Evolutionary conservation across 371 early-diverging fungal genomes (phyloP), one percentile per base, ranked within the genome.

Genomic region (Mucor plumbeus): DNA sequence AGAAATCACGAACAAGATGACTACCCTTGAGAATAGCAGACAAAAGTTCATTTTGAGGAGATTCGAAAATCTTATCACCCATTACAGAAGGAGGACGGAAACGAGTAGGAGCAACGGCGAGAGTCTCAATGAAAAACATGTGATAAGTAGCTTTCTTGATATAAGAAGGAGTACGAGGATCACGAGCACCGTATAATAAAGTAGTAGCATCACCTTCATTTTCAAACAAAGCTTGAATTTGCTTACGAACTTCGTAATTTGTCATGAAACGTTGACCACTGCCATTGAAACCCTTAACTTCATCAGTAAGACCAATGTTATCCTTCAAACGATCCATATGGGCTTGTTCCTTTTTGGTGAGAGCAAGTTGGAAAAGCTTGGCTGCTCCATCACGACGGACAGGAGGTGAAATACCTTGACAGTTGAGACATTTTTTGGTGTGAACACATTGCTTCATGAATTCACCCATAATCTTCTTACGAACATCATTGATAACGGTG

Each of bases 21-120:
- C 90, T 90, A n/a, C 89, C 80, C 66, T 92, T 93, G 59, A 99
- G 83, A 67, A 99, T 94, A 56, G 86, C 86, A 61, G 90, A 87
- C 61, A 99, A 81, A 39, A 91, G 87, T 62, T 87, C 87, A 86
- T 98, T 99, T 76, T 97, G 98, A 15, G 96, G 91, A 77, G 97
- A 93, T 76, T 99, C 99, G 77, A 92, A 94, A n/a, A 90, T 70
- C 74, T 91, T 87, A 63, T 95, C 99, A 64, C 90, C 91, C 89
- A 97, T 88, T 60, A 92, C 86, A 8, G 92, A 91, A 19, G 96
- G 88, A 35, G 99, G 99, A 39, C 99, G 93, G 90, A 99, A 99
- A 58, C 93, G 91, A 54, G 93, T 95, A 31, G 99, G 99, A 6
- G 98, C 84, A 33, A 99, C 98, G 1, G 97, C 87, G n/a, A 99